These are phyloP conservation scores for Sutorius eximius DNA, from an alignment of 1,284 basidiomycete species.

Conservation along the genomic window DNA sequence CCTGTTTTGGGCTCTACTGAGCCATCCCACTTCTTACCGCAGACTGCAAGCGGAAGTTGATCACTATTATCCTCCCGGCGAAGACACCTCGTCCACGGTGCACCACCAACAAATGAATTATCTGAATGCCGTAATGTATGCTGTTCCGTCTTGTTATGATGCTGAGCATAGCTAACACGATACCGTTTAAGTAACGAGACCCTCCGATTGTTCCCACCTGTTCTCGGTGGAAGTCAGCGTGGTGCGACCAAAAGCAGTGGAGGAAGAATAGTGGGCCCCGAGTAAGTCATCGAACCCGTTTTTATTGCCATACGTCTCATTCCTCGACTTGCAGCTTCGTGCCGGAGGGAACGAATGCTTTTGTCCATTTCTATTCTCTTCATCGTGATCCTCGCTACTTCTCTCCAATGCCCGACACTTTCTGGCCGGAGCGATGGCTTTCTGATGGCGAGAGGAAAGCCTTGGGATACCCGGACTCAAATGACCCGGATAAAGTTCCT, in stretches of 20 bases:
- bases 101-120: constrained; percentile 43
- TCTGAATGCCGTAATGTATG: constrained; percentile 54
- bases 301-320: constrained; percentile 17
- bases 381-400: constrained; percentile 44
- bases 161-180: constrained; percentile 9
- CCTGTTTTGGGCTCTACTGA: constrained; percentile 48
- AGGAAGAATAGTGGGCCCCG: constrained; percentile 35
- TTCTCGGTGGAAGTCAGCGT: constrained; percentile 53
- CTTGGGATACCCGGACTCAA: constrained; percentile 29
- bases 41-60: constrained; percentile 54
- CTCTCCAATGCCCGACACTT: constrained; percentile 39
- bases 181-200: constrained; percentile 51
- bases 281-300: constrained; percentile 27
- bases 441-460: constrained; percentile 31
- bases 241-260: constrained; percentile 41
- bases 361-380: constrained; percentile 47
- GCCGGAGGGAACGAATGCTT: constrained; percentile 49
- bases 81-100: constrained; percentile 36
- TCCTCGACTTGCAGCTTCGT: constrained; percentile 41
- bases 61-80: constrained; percentile 40
- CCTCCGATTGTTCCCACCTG: constrained; percentile 53
- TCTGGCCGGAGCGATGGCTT: constrained; percentile 47
- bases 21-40: constrained; percentile 44
- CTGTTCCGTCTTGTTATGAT: constrained; percentile 9
- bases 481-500: constrained; percentile 25